phyloP scores from a whole-genome alignment of 2,329 filamentous ascomycete genomes.

The Diaporthe nobilis region DNA sequence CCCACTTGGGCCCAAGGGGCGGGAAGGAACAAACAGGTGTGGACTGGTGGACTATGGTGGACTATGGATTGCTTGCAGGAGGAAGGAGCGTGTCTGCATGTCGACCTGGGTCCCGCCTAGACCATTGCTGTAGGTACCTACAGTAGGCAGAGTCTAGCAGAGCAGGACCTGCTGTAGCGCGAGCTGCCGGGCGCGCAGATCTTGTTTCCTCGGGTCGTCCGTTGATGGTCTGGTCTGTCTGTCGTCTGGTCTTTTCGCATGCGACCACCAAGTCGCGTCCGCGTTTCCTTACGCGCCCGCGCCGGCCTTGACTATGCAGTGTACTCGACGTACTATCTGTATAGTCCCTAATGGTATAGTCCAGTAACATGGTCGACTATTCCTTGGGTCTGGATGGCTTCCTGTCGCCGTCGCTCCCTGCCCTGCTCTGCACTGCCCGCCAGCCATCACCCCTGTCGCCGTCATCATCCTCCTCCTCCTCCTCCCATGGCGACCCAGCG shows the following conservation, averaged over 20 bases:
- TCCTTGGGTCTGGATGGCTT: background rate
- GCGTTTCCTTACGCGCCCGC: slow-evolving; percentile 24
- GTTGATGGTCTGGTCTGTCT: background rate
- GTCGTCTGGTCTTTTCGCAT: slow-evolving; percentile 2
- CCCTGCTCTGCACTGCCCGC: background rate
- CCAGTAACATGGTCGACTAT: background rate
- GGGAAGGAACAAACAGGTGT: slow-evolving; percentile 6
- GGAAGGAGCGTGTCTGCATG: background rate
- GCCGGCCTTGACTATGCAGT: background rate
- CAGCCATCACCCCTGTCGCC: slow-evolving; percentile 8
- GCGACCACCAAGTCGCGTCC: slow-evolving; percentile 24
- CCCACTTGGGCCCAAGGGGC: slow-evolving; percentile 17
- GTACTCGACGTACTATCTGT: background rate
- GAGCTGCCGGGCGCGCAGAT: background rate
- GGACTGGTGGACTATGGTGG: background rate
- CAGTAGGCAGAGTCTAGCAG: slow-evolving; percentile 5
- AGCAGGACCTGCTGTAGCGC: slow-evolving; percentile 15
- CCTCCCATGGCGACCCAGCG: background rate
- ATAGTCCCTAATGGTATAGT: slow-evolving; percentile 16
- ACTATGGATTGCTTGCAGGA: slow-evolving; percentile 21
- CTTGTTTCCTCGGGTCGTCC: slow-evolving; percentile 13
- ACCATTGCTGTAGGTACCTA: background rate
- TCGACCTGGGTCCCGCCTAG: background rate
- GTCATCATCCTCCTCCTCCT: slow-evolving; percentile 2
- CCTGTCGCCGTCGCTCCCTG: background rate